phyloP scores from a whole-genome alignment of 2,329 filamentous ascomycete genomes.

The Teratosphaeria destructans region DNA sequence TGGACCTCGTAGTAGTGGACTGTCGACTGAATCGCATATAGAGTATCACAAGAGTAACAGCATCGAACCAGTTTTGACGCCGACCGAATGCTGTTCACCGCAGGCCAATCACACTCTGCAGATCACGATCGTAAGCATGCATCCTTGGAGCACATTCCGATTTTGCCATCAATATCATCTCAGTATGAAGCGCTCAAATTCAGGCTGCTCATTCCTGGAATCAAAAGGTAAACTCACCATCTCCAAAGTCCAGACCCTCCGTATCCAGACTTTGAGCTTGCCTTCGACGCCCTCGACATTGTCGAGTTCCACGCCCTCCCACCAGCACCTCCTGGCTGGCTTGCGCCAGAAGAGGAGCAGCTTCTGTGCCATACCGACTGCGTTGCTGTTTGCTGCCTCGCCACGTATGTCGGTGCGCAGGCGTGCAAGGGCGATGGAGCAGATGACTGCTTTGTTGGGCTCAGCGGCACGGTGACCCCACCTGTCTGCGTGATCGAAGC shows the following conservation, averaged over 20 bases:
- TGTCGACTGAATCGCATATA: neutral
- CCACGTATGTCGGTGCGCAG: conserved; percentile 68
- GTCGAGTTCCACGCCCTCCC: conserved; percentile 91
- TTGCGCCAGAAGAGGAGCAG: conserved; percentile 96
- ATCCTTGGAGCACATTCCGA: neutral
- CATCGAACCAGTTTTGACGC: neutral
- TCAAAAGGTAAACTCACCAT: conserved; percentile 51
- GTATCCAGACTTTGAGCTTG: conserved; percentile 94
- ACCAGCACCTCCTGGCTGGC: conserved; percentile 93
- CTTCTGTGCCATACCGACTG: conserved; percentile 97
- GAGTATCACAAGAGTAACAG: neutral
- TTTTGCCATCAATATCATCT: neutral
- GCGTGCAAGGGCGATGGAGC: conserved; percentile 85
- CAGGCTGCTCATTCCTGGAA: neutral
- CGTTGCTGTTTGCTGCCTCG: conserved; percentile 62
- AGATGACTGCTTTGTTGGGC: conserved; percentile 96
- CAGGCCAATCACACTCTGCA: conserved; percentile 23
- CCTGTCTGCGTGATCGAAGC: conserved; percentile 87
- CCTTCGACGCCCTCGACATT: conserved; percentile 84
- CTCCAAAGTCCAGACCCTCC: conserved; percentile 95
- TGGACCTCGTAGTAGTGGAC: neutral
- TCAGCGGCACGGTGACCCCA: conserved; percentile 98
- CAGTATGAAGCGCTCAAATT: neutral
- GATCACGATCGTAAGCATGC: neutral
- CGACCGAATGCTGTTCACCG: conserved; percentile 8